Base-by-base conservation (phyloP, 2,329 filamentous ascomycete genomes). In the Colletotrichum sp. region DNA sequence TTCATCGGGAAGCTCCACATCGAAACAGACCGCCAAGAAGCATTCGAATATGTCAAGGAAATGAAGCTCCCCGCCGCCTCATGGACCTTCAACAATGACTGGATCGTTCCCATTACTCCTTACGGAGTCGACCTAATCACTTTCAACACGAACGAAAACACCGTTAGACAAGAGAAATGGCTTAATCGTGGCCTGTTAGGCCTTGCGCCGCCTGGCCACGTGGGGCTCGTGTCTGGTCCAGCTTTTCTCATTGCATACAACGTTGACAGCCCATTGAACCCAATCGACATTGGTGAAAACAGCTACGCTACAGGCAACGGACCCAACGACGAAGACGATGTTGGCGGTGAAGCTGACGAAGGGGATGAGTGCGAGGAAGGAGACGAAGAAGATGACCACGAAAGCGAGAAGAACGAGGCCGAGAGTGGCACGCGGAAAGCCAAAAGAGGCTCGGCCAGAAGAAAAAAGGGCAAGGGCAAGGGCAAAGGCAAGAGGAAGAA, bases 271-370 rank as follows among this genome's bases (percentile, higher is more conserved):
- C n/a, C 43, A 12, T 3, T n/a, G 13, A 12, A 0, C 13, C 11
- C 8, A 21, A 51, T 0, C 6, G 4, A 21, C 0, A 24, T 24
- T 0, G 11, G 43, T 13, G n/a, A 5, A 0, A 24, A 11, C n/a
- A 51, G 43, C 6, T 8, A 0, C 43, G 13, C 11, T 7, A n/a
- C 43, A 51, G n/a, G 43, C 43, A 21, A 51, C 43, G n/a, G 9
- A 0, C 7, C 12, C 3, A 51, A 6, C 0, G 36, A 4, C 36
- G 7, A 4, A 6, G n/a, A 51, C 0, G 11, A 21, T 13, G n/a
- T 13, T 0, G 0, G n/a, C n/a, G 43, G 11, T 0, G n/a, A 51
- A 51, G n/a, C 11, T 51, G 0, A 21, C 0, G 43, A 13, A 21
- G 43, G 43, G 43, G n/a, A 51, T 24, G n/a, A 13, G 0, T 18